A percentile compares a stretch with the other conserved stretches of the same genome.
Conservation (phyloP, 1,284 basidiomycete genomes). For the Ganoderma resinaceum region DNA sequence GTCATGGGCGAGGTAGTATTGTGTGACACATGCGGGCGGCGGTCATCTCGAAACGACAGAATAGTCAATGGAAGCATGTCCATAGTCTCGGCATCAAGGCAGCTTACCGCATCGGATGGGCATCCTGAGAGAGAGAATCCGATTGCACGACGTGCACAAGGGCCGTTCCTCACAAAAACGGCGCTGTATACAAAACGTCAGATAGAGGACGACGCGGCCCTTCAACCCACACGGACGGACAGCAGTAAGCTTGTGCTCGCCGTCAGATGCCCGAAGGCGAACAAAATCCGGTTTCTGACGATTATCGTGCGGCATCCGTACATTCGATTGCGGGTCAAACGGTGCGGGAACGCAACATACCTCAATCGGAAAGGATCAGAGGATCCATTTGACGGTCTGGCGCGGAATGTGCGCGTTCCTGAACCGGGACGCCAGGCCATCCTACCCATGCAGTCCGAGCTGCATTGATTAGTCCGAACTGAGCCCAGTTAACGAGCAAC, state of each 20-base stretch:
- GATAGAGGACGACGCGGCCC: not conserved
- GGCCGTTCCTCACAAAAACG: not conserved
- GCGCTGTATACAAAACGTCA: not conserved
- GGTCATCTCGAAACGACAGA: not conserved
- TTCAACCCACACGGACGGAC: not conserved
- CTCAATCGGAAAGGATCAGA: not conserved
- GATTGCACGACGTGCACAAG: not conserved
- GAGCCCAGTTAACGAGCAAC: not conserved
- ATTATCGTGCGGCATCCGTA: not conserved
- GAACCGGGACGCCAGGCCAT: not conserved
- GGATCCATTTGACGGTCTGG: not conserved
- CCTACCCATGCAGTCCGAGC: not conserved
- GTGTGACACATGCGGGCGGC: slow-evolving; percentile 10
- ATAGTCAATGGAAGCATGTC: slow-evolving; percentile 11
- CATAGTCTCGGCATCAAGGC: slow-evolving; percentile 17
- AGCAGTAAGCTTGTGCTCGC: not conserved
- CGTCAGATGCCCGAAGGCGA: not conserved
- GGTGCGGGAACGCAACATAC: not conserved
- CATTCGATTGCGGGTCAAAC: not conserved
- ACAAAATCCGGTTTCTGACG: not conserved
- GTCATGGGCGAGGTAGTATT: slow-evolving; percentile 13
- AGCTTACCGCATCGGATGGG: not conserved
- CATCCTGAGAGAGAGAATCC: not conserved
- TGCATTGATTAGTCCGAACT: not conserved
- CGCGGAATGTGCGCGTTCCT: not conserved